Evolutionary conservation across 108 stramenopile species (phyloP), one percentile per base, ranked within the genome.

Genomic region (Discostella pseudostelligera): DNA sequence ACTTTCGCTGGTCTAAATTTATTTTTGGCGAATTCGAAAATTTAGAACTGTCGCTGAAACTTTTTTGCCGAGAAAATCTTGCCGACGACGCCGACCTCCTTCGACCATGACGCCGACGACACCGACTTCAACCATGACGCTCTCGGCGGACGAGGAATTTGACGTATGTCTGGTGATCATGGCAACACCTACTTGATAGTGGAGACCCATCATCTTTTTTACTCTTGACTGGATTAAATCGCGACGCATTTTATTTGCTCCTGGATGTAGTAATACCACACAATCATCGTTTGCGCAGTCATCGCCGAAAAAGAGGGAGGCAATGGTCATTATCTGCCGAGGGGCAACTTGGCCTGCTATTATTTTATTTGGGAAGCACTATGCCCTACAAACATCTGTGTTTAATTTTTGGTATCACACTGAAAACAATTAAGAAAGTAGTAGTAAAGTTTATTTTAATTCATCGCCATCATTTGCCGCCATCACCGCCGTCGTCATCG

Each of bases 321-420:
- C 50, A 24, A 14, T 14, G 26, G 4, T 51, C n/a, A 26, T 25
- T 25, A 12, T 22, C 24, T 0, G 24, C 49, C 4, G 49, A 50
- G 2, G 49, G 49, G 22, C 1, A 28, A 4, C 24, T 51, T 9
- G 26, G 50, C 8, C 26, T 51, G 5, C 8, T 51, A n/a, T 22
- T 51, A 1, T 51, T 28, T 28, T 51, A 51, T 51, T 28, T 51
- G 50, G 26, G 50, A 3, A 51, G 50, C 10, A 51, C 50, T 3
- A 51, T 50, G 4, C 24, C 0, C 21, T 28, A 29, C 24, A 51
- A 51, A 9, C 50, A 51, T 28, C 50, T 51, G 0, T 51, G 50
- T 10, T 0, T 51, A 12, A 10, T 51, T 11, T 51, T 51, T 51
- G 50, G 50, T 3, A 28, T 25, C 17, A 28, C 26, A 32, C 32